phyloP scores from a whole-genome alignment of 257 asterid genomes.

The Primulina eburnea region DNA sequence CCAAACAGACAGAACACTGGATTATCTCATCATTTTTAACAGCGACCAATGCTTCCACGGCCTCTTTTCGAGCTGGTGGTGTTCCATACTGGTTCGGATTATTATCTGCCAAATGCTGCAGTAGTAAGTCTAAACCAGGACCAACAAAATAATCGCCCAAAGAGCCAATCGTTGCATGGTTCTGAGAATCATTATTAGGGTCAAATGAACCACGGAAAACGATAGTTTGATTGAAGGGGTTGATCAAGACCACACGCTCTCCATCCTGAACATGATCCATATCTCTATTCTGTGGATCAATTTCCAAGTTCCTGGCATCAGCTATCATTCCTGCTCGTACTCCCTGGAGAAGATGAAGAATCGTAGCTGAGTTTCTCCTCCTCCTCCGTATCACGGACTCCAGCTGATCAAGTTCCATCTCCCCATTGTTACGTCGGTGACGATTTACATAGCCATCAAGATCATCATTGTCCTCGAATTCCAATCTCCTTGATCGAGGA shows the following conservation, averaged over 20 bases:
- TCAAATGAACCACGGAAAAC: slow-evolving; percentile 50
- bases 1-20: slow-evolving; percentile 80
- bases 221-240: slow-evolving; percentile 65
- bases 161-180: slow-evolving; percentile 50
- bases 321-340: slow-evolving; percentile 52
- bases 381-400: slow-evolving; percentile 51
- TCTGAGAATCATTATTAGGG: slow-evolving; percentile 29
- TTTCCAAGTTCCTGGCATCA: slow-evolving; percentile 34
- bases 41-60: slow-evolving; percentile 58
- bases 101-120: slow-evolving; percentile 82
- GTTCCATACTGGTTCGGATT: slow-evolving; percentile 79
- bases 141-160: slow-evolving; percentile 77
- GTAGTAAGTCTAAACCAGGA: slow-evolving; percentile 67
- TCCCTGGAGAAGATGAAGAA: slow-evolving; percentile 72
- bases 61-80: slow-evolving; percentile 77
- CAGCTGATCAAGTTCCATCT: slow-evolving; percentile 46
- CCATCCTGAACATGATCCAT: slow-evolving; percentile 29
- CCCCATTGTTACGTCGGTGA: slow-evolving; percentile 23
- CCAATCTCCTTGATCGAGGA: slow-evolving; percentile 43
- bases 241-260: slow-evolving; percentile 63
- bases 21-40: slow-evolving; percentile 43
- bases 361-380: slow-evolving; percentile 63
- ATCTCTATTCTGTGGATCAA: slow-evolving; percentile 24
- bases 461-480: slow-evolving; percentile 36
- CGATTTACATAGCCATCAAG: slow-evolving; percentile 17